Percentiles rank a stretch among this genome's conserved stretches.
Evolutionary conservation across 805 yeast genomes (phyloP).

Genomic region (Metschnikowia koreensis): DNA sequence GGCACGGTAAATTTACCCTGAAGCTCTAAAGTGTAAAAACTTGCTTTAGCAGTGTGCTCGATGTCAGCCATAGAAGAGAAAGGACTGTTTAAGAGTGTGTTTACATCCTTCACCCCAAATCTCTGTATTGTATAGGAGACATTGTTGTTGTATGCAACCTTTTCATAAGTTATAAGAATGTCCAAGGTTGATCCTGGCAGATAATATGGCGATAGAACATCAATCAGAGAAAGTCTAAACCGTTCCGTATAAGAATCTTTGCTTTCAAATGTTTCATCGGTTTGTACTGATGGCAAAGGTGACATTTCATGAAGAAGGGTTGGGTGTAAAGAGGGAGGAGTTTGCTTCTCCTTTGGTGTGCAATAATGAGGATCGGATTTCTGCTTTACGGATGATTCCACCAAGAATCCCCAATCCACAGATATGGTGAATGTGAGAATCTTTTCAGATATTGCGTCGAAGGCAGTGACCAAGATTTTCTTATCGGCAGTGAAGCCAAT

Average conservation of each 20-base stretch:
- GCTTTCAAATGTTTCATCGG: neutral
- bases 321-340: slow-evolving; percentile 38
- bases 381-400: slow-evolving; percentile 46
- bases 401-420: slow-evolving; percentile 57
- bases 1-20: slow-evolving; percentile 29
- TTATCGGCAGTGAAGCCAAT: slow-evolving; percentile 55
- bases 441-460: slow-evolving; percentile 32
- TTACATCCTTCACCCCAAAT: slow-evolving; percentile 26
- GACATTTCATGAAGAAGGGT: slow-evolving; percentile 32
- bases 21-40: slow-evolving; percentile 16
- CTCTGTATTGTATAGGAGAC: slow-evolving; percentile 25
- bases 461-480: slow-evolving; percentile 42
- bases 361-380: slow-evolving; percentile 47
- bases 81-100: slow-evolving; percentile 25
- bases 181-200: slow-evolving; percentile 44
- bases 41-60: slow-evolving; percentile 13
- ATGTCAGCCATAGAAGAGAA: slow-evolving; percentile 30
- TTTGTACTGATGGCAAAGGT: slow-evolving; percentile 6
- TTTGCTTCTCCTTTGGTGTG: slow-evolving; percentile 47
- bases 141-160: slow-evolving; percentile 15
- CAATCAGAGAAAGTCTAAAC: slow-evolving; percentile 25
- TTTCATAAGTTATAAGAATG: slow-evolving; percentile 42
- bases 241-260: neutral
- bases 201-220: slow-evolving; percentile 46
- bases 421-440: slow-evolving; percentile 42